phyloP scores from a whole-genome alignment of 768 basidiomycete genomes.

The Serendipita indica region DNA sequence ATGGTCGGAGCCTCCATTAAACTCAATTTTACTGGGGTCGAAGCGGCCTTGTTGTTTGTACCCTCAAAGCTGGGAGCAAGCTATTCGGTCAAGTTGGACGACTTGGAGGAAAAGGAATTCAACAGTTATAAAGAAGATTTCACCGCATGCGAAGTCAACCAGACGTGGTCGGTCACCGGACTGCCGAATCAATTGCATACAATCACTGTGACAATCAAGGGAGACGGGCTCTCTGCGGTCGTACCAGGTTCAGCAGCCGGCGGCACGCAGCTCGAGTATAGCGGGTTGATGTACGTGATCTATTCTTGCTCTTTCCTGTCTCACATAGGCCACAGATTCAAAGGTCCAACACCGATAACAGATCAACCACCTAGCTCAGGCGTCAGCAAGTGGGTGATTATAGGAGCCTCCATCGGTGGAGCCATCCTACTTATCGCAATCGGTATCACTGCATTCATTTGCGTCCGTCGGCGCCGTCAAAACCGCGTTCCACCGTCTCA shows the following conservation, averaged over 20 bases:
- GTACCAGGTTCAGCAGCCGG: background rate
- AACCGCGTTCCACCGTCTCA: no score
- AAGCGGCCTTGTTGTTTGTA: background rate
- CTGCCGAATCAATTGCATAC: background rate
- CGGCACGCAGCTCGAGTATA: background rate
- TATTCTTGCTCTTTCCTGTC: background rate
- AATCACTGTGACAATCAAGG: background rate
- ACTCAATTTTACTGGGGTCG: background rate
- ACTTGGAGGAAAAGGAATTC: background rate
- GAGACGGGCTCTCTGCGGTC: background rate
- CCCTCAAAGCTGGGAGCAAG: background rate
- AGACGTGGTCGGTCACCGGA: background rate
- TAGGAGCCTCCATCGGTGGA: background rate
- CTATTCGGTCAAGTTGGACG: background rate
- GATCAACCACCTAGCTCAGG: background rate
- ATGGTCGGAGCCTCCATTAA: background rate
- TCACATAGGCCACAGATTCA: background rate
- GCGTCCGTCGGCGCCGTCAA: background rate
- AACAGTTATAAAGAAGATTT: background rate
- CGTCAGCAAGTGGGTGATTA: background rate
- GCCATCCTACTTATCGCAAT: background rate
- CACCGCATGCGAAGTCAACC: background rate
- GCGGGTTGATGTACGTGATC: slow-evolving; percentile 2
- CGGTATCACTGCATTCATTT: background rate
- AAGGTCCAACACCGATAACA: background rate